phyloP scores from a whole-genome alignment of 352 stramenopile genomes.

The Phytopythium delawarense region DNA sequence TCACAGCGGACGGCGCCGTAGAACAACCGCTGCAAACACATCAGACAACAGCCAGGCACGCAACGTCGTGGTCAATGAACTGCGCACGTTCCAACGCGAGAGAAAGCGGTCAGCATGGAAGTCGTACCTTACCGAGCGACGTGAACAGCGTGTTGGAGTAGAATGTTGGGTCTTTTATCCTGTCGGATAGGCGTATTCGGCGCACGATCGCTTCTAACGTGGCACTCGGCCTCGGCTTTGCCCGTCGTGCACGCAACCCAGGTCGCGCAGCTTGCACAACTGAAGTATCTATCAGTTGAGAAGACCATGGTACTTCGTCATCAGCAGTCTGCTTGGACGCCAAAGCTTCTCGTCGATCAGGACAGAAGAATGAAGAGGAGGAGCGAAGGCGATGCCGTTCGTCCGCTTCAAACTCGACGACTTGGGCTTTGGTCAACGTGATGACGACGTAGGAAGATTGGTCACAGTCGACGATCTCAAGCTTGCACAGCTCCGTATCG shows the following conservation, averaged over 20 bases:
- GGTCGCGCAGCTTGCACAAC: neutral
- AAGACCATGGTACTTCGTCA: neutral
- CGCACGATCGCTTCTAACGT: slow-evolving; percentile 14
- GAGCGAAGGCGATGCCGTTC: neutral
- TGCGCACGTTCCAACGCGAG: neutral
- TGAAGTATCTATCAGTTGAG: neutral
- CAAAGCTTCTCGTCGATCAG: neutral
- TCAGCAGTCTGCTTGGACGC: neutral
- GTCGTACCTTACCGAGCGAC: slow-evolving; percentile 38
- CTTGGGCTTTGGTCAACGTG: slow-evolving; percentile 9
- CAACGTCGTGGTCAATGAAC: neutral
- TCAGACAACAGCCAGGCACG: neutral
- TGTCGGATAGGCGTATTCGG: neutral
- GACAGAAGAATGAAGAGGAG: neutral
- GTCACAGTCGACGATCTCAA: slow-evolving; percentile 22
- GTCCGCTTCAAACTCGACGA: slow-evolving; percentile 14
- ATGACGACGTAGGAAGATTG: slow-evolving; percentile 13
- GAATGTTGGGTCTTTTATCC: slow-evolving; percentile 6
- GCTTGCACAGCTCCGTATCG: slow-evolving; percentile 12
- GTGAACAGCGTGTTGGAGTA: slow-evolving; percentile 24
- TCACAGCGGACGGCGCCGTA: slow-evolving; percentile 18
- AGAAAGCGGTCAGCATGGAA: neutral
- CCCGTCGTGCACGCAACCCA: neutral
- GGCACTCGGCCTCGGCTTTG: slow-evolving; percentile 11
- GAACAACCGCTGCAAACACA: slow-evolving; percentile 30